These are phyloP conservation scores for Aspergillus persii DNA, from an alignment of 2,329 filamentous ascomycete genomes.

Conservation along the genomic window DNA sequence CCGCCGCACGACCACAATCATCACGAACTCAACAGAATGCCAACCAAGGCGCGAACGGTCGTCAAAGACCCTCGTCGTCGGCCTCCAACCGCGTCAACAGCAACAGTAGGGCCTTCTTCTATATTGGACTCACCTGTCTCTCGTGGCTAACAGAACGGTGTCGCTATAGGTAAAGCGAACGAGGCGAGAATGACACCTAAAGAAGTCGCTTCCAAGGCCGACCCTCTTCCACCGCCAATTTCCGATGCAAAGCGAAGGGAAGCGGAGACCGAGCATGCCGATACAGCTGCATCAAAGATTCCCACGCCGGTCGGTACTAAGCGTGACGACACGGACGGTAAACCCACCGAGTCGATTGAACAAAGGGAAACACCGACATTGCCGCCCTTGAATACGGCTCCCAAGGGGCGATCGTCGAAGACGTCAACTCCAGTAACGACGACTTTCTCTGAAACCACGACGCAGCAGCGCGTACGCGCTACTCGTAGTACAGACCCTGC, in stretches of 20 bases:
- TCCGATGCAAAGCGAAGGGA: slow-evolving; percentile 33
- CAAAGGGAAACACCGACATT: slow-evolving; percentile 33
- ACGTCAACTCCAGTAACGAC: slow-evolving; percentile 41
- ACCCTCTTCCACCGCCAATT: slow-evolving; percentile 34
- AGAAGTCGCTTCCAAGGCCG: slow-evolving; percentile 35
- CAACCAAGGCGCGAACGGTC: slow-evolving; percentile 56
- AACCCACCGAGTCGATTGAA: slow-evolving; percentile 29
- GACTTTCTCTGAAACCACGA: slow-evolving; percentile 35
- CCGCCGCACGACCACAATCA: slow-evolving; percentile 60
- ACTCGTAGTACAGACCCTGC: slow-evolving; percentile 34
- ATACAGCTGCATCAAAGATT: slow-evolving; percentile 15
- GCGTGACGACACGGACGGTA: slow-evolving; percentile 36
- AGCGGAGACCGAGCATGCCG: slow-evolving; percentile 23
- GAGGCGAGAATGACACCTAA: slow-evolving; percentile 58
- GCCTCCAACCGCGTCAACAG: slow-evolving; percentile 60
- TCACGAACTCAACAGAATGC: slow-evolving; percentile 76
- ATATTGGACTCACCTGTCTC: slow-evolving; percentile 17
- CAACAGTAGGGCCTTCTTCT: slow-evolving; percentile 42
- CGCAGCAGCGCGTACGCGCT: slow-evolving; percentile 31
- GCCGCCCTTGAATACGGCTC: slow-evolving; percentile 10
- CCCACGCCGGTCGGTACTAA: slow-evolving; percentile 26
- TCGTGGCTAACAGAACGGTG: slow-evolving; percentile 19
- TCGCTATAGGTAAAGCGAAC: slow-evolving; percentile 31
- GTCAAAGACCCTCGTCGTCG: slow-evolving; percentile 59
- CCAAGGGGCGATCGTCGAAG: slow-evolving; percentile 40